Conservation (phyloP, 495 filamentous ascomycete genomes). For the Pyrenula aspistea region DNA sequence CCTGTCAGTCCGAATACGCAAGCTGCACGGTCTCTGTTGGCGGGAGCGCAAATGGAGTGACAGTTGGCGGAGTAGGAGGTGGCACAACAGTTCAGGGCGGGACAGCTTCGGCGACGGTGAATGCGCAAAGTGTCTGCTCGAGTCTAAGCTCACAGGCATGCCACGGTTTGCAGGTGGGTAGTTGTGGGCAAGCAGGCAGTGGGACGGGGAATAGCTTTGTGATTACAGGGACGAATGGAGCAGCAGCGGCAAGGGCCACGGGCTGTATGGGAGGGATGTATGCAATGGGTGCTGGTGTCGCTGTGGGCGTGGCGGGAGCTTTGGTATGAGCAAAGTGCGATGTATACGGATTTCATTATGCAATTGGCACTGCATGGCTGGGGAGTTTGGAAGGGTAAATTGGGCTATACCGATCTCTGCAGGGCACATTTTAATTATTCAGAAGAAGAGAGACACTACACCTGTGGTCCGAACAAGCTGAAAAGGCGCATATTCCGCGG, state of each 20-base stretch:
- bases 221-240: slow-evolving; percentile 16
- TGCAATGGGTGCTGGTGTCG: slow-evolving; percentile 27
- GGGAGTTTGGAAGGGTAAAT: not conserved
- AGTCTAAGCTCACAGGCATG: slow-evolving; percentile 50
- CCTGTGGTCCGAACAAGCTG: not conserved
- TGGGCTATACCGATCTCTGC: not conserved
- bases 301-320: slow-evolving; percentile 16
- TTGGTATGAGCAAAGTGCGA: not conserved
- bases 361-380: not conserved
- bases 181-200: slow-evolving; percentile 35
- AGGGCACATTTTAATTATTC: not conserved
- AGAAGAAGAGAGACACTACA: not conserved
- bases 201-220: slow-evolving; percentile 16
- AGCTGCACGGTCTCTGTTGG: slow-evolving; percentile 49
- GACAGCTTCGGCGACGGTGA: slow-evolving; percentile 26
- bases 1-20: slow-evolving; percentile 51
- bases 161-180: slow-evolving; percentile 40
- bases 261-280: slow-evolving; percentile 29
- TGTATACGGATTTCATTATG: not conserved
- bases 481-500: too few relatives aligned
- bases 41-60: slow-evolving; percentile 31
- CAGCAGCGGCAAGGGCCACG: slow-evolving; percentile 13
- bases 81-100: slow-evolving; percentile 54
- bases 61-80: slow-evolving; percentile 29
- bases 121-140: slow-evolving; percentile 52